These are phyloP conservation scores for Forsythia viridissima DNA, from an alignment of 257 asterid genomes.

Conservation along the genomic window DNA sequence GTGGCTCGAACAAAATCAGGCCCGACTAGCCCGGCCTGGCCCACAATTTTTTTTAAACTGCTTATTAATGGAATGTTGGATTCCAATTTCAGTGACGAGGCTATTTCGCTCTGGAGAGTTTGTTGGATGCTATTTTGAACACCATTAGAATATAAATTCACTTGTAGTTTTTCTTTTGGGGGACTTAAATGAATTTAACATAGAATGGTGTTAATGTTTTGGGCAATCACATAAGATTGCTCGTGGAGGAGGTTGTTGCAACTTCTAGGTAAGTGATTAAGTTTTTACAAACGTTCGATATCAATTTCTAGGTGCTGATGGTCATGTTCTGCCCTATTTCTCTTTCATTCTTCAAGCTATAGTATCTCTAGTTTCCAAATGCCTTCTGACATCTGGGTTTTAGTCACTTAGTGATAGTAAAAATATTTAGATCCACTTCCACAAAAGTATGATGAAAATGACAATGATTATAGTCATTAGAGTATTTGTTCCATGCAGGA, in stretches of 20 bases:
- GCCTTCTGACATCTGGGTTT: background rate
- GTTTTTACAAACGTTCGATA: background rate
- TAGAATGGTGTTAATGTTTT: background rate
- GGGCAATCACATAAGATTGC: background rate
- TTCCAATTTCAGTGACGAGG: background rate
- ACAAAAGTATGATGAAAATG: background rate
- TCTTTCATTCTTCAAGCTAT: background rate
- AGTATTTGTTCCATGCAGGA: background rate
- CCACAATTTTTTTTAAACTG: no score
- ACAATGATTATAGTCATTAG: background rate
- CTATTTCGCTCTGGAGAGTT: background rate
- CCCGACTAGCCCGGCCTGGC: no score
- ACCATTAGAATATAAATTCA: background rate
- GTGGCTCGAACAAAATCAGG: no score
- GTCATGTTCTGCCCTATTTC: background rate
- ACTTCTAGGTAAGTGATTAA: background rate
- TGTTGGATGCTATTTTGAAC: background rate
- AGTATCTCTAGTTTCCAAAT: background rate
- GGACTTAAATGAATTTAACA: background rate
- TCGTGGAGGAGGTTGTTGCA: background rate
- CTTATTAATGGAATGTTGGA: background rate
- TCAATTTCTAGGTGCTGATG: conserved; percentile 9
- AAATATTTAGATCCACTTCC: background rate
- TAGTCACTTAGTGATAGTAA: background rate
- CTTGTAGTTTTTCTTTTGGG: background rate